Evolutionary conservation across 2,329 filamentous ascomycete genomes (phyloP).

Genomic region (Aspergillus fumigatus): DNA sequence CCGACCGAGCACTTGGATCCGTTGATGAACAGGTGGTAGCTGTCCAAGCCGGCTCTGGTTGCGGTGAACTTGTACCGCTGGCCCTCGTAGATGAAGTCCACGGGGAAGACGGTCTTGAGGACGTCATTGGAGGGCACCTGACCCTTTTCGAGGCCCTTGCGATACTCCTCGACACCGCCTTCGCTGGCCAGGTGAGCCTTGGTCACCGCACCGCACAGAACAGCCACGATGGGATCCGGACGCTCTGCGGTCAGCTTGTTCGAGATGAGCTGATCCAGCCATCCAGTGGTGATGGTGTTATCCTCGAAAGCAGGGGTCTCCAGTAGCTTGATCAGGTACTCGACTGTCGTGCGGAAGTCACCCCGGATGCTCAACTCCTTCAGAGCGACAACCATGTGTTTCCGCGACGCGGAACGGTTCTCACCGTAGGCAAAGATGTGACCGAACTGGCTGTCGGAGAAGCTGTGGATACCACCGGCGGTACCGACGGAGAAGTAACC

Average conservation of each 20-base stretch:
- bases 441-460: constrained; percentile 97
- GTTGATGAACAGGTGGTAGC: constrained; percentile 98
- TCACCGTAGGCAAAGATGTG: constrained; percentile 99
- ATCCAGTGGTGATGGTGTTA: constrained; percentile 98
- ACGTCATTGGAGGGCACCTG: constrained; percentile 96
- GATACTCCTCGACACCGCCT: constrained; percentile 80
- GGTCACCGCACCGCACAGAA: constrained; percentile 89
- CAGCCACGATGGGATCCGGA: constrained; percentile 87
- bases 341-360: constrained; percentile 97
- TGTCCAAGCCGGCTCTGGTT: constrained; percentile 84
- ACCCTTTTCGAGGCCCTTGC: constrained; percentile 85
- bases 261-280: constrained; percentile 97
- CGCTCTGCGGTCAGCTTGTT: constrained; percentile 96
- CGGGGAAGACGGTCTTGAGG: constrained; percentile 92
- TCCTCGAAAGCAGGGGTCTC: constrained; percentile 98
- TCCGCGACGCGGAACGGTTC: constrained; percentile 90
- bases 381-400: constrained; percentile 98
- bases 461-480: constrained; percentile 95
- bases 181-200: constrained; percentile 96
- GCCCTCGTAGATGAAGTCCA: constrained; percentile 99
- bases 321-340: constrained; percentile 97
- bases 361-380: constrained; percentile 99
- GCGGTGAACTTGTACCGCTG: constrained; percentile 97
- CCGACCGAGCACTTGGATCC: constrained; percentile 94
- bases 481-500: constrained; percentile 99